Evolutionary conservation across 1,284 basidiomycete species (phyloP), one percentile per base, ranked within the genome.

Genomic region (Irpex sp.): DNA sequence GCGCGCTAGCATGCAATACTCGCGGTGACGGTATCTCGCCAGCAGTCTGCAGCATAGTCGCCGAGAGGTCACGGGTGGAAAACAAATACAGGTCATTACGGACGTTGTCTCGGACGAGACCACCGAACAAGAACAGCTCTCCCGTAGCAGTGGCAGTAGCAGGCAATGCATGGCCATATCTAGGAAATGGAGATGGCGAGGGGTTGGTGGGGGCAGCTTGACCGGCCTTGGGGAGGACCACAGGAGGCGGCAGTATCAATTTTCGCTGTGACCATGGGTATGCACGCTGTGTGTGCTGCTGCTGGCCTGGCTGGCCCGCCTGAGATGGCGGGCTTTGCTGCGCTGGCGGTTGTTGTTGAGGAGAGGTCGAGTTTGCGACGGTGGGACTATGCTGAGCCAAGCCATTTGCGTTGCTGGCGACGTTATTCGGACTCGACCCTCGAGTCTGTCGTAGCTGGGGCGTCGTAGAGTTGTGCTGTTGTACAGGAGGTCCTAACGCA

Each of bases 141-240:
- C 97, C 97, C 5, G 82, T 86, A 17, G 86, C 74, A 9, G 91
- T 92, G 1, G 93, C 87, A 54, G 86, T 87, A 11, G 93, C 86
- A 21, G 97, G 97, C n/a, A 98, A 86, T 2, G 96, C 93, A 71
- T 98, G 94, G 9, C 97, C 97, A 73, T 99, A 99, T 61, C 97
- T 90, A 13, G 97, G 97, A 77, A 99, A 99, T 0, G 97, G 97
- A 21, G 88, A 87, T 0, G 90, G 89, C 0, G 90, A 91, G 3
- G 88, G 85, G 2, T 82, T 78, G 1, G 83, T 83, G 5, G 86
- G 83, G 37, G 84, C 81, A 2, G 78, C 80, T 61, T 83, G 75
- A 54, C 84, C 85, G 13, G 87, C 84, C 68, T 87, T 90, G 55
- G 81, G 80, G 59, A 90, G 78, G 19, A 85, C 74, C 15, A 85